Base-by-base conservation (phyloP, 2,329 filamentous ascomycete genomes). In the Setomelanomma holmii region DNA sequence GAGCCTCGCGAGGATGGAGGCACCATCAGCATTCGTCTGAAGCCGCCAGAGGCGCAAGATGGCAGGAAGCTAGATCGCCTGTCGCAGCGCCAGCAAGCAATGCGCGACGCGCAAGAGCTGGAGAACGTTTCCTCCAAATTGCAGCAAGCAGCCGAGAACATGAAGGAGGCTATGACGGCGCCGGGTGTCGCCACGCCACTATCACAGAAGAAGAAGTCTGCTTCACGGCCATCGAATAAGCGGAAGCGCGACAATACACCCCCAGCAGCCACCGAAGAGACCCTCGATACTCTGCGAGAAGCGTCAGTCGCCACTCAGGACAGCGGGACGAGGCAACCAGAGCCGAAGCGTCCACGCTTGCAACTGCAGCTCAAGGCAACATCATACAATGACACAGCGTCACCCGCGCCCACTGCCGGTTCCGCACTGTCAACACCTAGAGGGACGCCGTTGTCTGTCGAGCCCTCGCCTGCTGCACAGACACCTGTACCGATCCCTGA, bases 21-120 rank as follows among this genome's bases (percentile, higher is more conserved):
- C 46, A 79, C 86, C 12, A 86, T 86, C 67, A 89, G 91, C 71
- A 82, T 88, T 45, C 89, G 89, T 7, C 89, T 91, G 86, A 88
- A 89, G 66, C 79, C 91, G 20, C 91, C 91, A 67, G 88, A 90
- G 63, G 86, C 89, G 2, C 92, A 91, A 75, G 88, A 91, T 64
- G 88, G 89, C 2, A 91, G 90, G 74, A 90, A 89, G 68, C 76
- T 88, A 10, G 90, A 90, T 75, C 80, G 85, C 48, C 86, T 90
- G 71, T 83, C 84, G 5, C 75, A 79, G 60, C 78, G 75, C 46
- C 80, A 78, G 58, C 80, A 78, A 68, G 84, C 80, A 73, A 80
- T 67, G 48, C 68, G 66, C 14, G 71, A 73, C 43, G 66, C 69
- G n/a, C 63, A 68, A 22, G 66, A 69, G 41, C 66, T 76, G n/a